Percentiles rank a stretch among this genome's conserved stretches.
Conservation (phyloP, 2,329 filamentous ascomycete genomes). For the Hypoxylon sp. region DNA sequence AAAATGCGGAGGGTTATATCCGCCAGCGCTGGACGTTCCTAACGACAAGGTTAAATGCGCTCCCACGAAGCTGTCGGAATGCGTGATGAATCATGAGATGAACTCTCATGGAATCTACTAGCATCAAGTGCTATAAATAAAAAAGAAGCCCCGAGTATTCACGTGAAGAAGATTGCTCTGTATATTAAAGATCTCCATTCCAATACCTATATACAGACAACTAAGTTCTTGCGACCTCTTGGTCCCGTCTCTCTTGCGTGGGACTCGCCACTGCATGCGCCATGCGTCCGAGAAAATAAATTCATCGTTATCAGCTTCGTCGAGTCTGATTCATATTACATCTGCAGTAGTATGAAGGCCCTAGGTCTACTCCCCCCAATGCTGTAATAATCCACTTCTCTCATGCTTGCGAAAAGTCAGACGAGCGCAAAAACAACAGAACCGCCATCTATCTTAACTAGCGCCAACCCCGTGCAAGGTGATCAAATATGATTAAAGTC, state of each 20-base stretch:
- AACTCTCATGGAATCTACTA: constrained; percentile 10
- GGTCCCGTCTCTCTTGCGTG: constrained; percentile 11
- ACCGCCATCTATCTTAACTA: constrained; percentile 43
- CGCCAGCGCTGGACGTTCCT: constrained; percentile 26
- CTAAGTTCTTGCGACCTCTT: too few relatives aligned
- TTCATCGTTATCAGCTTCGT: constrained; percentile 19
- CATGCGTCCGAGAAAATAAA: constrained; percentile 1
- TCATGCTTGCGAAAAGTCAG: constrained; percentile 33
- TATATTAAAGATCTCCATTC: constrained; percentile 20
- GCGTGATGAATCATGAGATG: constrained; percentile 1
- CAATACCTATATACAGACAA: constrained; percentile 36
- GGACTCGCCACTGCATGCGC: constrained; percentile 8
- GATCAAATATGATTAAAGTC: constrained; percentile 33
- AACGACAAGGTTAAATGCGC: constrained; percentile 2
- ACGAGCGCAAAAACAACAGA: constrained; percentile 33
- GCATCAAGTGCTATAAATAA: constrained; percentile 6
- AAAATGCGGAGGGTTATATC: constrained; percentile 40
- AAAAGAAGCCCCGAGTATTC: background rate
- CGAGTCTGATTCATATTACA: constrained; percentile 30
- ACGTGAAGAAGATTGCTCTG: background rate
- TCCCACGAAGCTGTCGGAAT: background rate
- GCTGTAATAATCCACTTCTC: constrained; percentile 25
- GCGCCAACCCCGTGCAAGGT: constrained; percentile 40
- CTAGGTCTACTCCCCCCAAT: constrained; percentile 30
- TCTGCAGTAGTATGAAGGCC: constrained; percentile 24